phyloP scores from a whole-genome alignment of 2,329 filamentous ascomycete species.

The Beauveria sp. region DNA sequence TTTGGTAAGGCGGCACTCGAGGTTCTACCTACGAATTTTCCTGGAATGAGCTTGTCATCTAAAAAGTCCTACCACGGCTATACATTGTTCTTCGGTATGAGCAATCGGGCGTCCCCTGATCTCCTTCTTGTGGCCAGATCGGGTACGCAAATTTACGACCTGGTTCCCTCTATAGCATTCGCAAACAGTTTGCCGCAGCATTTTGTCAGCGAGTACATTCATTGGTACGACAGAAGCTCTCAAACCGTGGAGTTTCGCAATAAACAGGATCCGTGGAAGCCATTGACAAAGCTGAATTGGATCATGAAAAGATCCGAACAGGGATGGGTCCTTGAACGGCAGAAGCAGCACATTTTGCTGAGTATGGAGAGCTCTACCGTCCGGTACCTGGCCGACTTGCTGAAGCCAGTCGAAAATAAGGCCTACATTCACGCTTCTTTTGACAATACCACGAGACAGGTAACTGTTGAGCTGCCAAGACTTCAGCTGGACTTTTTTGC shows the following conservation, averaged over 20 bases:
- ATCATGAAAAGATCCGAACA: not conserved
- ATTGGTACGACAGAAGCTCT: not conserved
- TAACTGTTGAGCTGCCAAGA: not conserved
- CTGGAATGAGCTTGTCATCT: slow-evolving; percentile 1
- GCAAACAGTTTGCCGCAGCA: not conserved
- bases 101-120: not conserved
- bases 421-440: not conserved
- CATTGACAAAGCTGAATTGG: not conserved
- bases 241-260: not conserved
- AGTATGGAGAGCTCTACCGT: not conserved
- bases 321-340: not conserved
- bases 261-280: not conserved
- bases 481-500: not conserved
- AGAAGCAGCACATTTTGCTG: not conserved
- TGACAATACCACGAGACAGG: not conserved
- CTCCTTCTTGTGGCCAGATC: not conserved
- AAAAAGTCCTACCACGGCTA: not conserved
- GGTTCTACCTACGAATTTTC: not conserved
- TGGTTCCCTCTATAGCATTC: not conserved
- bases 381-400: not conserved
- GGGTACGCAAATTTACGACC: not conserved
- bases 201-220: not conserved
- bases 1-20: not conserved
- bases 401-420: not conserved
- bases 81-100: not conserved